These are phyloP conservation scores for Hericium rajendrae DNA, from an alignment of 768 basidiomycete species.

Conservation along the genomic window DNA sequence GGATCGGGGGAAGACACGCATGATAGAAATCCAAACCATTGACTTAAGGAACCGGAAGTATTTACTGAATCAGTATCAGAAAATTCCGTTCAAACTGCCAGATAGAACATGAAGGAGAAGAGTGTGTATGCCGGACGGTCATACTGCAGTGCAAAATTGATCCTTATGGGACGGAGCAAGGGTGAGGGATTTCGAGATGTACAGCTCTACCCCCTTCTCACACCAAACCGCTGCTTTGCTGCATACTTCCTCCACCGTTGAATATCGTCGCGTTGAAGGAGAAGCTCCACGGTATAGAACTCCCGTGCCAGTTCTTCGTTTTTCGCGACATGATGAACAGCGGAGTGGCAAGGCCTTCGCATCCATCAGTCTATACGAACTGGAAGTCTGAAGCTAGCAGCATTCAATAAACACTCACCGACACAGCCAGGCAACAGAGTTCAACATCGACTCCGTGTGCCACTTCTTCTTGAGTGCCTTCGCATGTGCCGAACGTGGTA, in stretches of 20 bases:
- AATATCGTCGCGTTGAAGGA: conserved; percentile 44
- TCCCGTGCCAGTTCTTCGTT: conserved; percentile 42
- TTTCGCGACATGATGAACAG: conserved; percentile 39
- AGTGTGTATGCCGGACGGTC: too few species aligned
- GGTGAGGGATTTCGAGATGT: too few species aligned
- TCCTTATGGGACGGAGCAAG: too few species aligned
- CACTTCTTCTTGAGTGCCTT: conserved; percentile 50
- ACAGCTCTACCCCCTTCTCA: conserved; percentile 2
- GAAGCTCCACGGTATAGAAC: conserved; percentile 40
- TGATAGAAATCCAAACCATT: too few species aligned
- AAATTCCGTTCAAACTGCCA: too few species aligned
- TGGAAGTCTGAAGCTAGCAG: background rate
- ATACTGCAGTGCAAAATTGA: too few species aligned
- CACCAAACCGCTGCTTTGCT: conserved; percentile 27
- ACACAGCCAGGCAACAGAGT: conserved; percentile 54
- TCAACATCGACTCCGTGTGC: conserved; percentile 43
- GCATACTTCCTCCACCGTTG: conserved; percentile 48
- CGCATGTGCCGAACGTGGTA: conserved; percentile 42
- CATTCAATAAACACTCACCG: conserved; percentile 17
- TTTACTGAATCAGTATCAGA: too few species aligned
- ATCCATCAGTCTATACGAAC: background rate
- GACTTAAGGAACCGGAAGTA: too few species aligned
- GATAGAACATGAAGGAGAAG: too few species aligned
- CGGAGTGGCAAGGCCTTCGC: conserved; percentile 40
- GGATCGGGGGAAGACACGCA: too few species aligned